Conservation (phyloP, 768 basidiomycete species). For the Pisolithus tinctorius region DNA sequence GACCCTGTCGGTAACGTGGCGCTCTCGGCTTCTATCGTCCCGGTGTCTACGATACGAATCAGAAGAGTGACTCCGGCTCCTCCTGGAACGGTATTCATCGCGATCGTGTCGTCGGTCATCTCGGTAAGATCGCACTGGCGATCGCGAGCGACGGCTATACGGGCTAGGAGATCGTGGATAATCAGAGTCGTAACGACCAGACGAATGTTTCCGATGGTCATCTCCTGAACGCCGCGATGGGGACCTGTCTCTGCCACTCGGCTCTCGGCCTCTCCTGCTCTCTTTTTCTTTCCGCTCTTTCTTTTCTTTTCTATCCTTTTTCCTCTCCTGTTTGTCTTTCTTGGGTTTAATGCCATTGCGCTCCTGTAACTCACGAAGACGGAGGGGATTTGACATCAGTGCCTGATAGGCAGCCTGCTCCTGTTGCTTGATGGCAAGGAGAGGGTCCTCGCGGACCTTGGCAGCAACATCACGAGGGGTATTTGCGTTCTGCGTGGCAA, state of each 20-base stretch:
- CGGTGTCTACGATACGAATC: constrained; percentile 11
- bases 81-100: constrained; percentile 17
- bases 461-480: constrained; percentile 78
- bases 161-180: constrained; percentile 41
- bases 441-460: constrained; percentile 94
- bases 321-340: constrained; percentile 63
- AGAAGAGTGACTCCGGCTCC: constrained; percentile 26
- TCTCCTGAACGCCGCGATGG: constrained; percentile 22
- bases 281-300: constrained; percentile 28
- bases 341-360: constrained; percentile 76
- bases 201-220: constrained; percentile 20
- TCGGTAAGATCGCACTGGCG: constrained; percentile 28
- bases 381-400: constrained; percentile 79
- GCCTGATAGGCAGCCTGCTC: constrained; percentile 91
- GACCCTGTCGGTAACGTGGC: constrained; percentile 14
- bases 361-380: constrained; percentile 74
- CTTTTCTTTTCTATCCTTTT: constrained; percentile 47
- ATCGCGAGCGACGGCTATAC: constrained; percentile 40
- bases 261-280: constrained; percentile 20
- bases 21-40: constrained; percentile 5
- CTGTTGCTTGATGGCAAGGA: constrained; percentile 97
- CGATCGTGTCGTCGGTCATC: constrained; percentile 10
- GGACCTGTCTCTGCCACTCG: constrained; percentile 23
- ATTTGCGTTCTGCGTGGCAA: constrained; percentile 94
- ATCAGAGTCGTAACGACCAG: constrained; percentile 20